Evolutionary conservation across 305 asterid species (phyloP), one percentile per base, ranked within the genome.

Genomic region (Fraxinus dipetala): DNA sequence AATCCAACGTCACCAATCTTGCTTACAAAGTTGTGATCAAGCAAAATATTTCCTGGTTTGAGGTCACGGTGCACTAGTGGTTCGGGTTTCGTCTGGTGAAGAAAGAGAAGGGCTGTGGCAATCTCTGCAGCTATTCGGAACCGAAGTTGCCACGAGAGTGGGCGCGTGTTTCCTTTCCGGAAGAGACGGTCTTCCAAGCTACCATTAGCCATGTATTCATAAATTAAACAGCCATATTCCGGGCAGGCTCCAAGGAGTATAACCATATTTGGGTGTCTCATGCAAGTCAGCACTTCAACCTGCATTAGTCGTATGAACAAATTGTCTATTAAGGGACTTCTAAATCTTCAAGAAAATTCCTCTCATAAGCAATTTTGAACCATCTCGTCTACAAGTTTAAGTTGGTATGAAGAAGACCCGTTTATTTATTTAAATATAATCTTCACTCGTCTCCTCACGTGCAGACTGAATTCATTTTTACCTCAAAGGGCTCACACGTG

Each of bases 211-310:
- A 95, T 93, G 91, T 90, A 92, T 81, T 95, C 98, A 18, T 93
- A 95, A 0, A 95, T 96, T 74, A 95, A 82, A 63, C 98, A 95
- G 5, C 98, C 98, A 69, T 92, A 92, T 59, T 95, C 98, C 1
- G 98, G 98, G 80, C 98, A 95, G 1, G 98, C 98, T 72, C 98
- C 98, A 1, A 95, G 95, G 56, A 95, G 92, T 18, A 95, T 88
- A 36, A 95, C 98, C 95, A 95, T 87, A 74, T 95, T 86, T 9
- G 98, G 98, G 86, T 93, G 98, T 77, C 98, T 88, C 96, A 95
- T 89, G 84, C 97, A 89, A 79, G 95, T 93, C 72, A 93, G 82
- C 36, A 95, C 97, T 87, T 93, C 95, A 79, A 95, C 92, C 98
- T 95, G 86, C 72, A 72, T 80, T 83, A 56, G 69, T 4, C 30